Base-by-base conservation (phyloP, 768 basidiomycete species). In the Cyclocybe aegerita region DNA sequence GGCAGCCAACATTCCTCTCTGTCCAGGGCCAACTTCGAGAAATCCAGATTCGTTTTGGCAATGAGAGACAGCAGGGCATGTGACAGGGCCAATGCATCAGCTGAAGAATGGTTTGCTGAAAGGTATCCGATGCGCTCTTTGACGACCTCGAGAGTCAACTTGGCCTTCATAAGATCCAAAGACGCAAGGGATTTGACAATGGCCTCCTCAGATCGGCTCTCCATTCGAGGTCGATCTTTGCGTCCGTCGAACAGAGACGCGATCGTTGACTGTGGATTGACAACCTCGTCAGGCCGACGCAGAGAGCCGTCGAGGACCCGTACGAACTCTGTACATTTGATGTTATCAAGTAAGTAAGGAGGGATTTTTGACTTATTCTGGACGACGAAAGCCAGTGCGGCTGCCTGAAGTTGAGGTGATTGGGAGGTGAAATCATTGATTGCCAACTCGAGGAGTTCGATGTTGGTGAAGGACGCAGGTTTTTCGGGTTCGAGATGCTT, bases 81-180 rank as follows among this genome's bases (percentile, higher is more conserved):
- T 4, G 60, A 49, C 7, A 52, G 38, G 4, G 40, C 39, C 7
- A 51, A 11, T 4, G 52, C 48, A 8, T 40, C 36, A 3, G 48
- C 48, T 15, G 59, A 60, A 2, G 48, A 29, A 1, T 50, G 11
- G 3, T 49, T 48, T 1, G 56, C 50, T 0, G 70, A 63, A 37
- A 76, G 70, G 46, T 60, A 62, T 6, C 56, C 47, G 30, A 75
- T 70, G 0, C 70, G 67, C 17, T 78, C 76, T n/a, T 49, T 48
- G 4, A 72, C 58, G 2, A 73, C 63, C 4, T 61, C 59, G 0
- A 58, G 11, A 0, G 71, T 69, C 8, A 79, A 60, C 0, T 45
- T 40, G 1, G 46, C 46, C 39, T 67, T 55, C 44, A 76, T 49
- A 9, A 78, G 49, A 8, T 53, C 45, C 1, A 75, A 49, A 0